phyloP scores from a whole-genome alignment of 2,329 filamentous ascomycete genomes.

The Knufia petricola region DNA sequence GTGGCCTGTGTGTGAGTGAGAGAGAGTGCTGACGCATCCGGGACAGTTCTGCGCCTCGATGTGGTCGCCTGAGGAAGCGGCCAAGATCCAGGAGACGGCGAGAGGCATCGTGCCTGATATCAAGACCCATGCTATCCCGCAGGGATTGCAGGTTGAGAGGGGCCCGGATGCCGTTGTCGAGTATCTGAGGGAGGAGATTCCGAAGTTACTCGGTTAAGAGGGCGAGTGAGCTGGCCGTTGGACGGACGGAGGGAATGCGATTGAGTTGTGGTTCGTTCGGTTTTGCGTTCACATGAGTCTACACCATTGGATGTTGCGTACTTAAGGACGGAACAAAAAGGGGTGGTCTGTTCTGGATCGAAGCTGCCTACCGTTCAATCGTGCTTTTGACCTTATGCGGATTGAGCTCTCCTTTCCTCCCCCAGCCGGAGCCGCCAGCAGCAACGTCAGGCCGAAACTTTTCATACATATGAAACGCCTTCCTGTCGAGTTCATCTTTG shows the following conservation, averaged over 20 bases:
- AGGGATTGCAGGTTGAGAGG: constrained; percentile 34
- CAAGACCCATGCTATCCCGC: constrained; percentile 35
- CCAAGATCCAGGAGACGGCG: constrained; percentile 31
- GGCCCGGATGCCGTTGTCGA: constrained; percentile 36
- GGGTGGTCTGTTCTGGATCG: no score
- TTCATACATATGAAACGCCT: constrained; percentile 75
- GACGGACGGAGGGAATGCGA: no score
- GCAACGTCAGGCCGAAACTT: constrained; percentile 68
- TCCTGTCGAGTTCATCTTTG: constrained; percentile 57
- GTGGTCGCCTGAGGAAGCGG: constrained; percentile 40
- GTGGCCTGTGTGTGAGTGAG: no score
- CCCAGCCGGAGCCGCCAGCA: constrained; percentile 68
- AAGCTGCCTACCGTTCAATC: constrained; percentile 7
- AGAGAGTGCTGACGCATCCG: constrained; percentile 9
- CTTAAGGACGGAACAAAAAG: no score
- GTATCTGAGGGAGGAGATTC: constrained; percentile 34
- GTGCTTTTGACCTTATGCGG: constrained; percentile 47
- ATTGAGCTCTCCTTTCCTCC: constrained; percentile 64
- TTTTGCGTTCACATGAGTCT: no score
- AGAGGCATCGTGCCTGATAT: constrained; percentile 30
- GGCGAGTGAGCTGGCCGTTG: neutral
- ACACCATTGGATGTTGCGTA: no score
- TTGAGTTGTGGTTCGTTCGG: no score
- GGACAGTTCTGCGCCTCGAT: constrained; percentile 52
- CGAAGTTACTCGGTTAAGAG: constrained; percentile 26